A percentile compares a stretch with the other conserved stretches of the same genome.
Evolutionary conservation across 179 eudicot species (phyloP).

Genomic region (Camellia oleifera): DNA sequence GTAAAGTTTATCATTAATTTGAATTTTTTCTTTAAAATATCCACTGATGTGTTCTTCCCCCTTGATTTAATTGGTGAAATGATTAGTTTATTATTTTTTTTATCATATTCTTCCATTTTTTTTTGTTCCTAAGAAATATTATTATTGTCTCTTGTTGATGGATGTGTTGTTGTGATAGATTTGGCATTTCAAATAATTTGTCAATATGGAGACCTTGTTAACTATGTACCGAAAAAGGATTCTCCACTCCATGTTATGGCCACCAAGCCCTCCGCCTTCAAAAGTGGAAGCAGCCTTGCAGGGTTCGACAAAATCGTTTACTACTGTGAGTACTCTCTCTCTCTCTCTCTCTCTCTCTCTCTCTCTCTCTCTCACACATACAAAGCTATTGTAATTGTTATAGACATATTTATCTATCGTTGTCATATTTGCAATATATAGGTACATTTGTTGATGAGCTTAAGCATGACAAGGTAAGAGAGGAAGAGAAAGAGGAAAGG

Average conservation of each 20-base stretch:
- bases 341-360: background rate
- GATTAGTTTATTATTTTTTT: no score
- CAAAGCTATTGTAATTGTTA: background rate
- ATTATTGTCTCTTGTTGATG: no score
- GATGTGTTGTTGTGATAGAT: background rate
- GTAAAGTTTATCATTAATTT: no score
- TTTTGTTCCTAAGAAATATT: no score
- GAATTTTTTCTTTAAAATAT: no score
- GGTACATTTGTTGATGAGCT: constrained; percentile 14
- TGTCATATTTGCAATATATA: background rate
- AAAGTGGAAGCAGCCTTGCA: constrained; percentile 6
- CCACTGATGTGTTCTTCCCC: no score
- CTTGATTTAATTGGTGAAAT: no score
- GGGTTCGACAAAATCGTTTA: background rate
- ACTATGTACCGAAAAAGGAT: background rate
- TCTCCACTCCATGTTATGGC: constrained; percentile 18
- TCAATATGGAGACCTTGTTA: background rate
- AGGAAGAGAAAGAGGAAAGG: background rate
- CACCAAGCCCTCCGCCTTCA: background rate
- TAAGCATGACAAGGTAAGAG: background rate
- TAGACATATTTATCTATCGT: no score
- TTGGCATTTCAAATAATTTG: constrained; percentile 1
- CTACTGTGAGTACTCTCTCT: background rate
- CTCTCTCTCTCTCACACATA: no score
- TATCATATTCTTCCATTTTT: no score